A percentile compares a stretch with the other conserved stretches of the same genome.
These are phyloP conservation scores for Fusarium sulawesiense DNA, from an alignment of 2,329 filamentous ascomycete species.

Conservation along the genomic window DNA sequence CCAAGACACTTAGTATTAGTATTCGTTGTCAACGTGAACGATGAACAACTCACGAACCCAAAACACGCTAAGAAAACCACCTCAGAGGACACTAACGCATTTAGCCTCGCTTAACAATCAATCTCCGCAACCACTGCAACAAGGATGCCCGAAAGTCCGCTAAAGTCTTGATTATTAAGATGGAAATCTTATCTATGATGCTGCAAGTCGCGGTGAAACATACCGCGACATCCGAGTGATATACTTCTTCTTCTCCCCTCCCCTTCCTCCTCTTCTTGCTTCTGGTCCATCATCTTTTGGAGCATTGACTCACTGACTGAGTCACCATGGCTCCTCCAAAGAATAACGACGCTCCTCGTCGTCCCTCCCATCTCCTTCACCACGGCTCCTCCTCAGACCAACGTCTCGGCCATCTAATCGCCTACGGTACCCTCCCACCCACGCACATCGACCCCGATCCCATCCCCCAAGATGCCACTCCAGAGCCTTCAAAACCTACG, in stretches of 20 bases:
- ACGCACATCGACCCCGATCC: neutral
- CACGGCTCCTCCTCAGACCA: conserved; percentile 1
- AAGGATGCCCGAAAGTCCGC: neutral
- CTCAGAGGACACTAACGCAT: neutral
- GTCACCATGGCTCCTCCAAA: neutral
- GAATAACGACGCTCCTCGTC: neutral
- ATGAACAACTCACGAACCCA: neutral
- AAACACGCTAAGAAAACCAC: neutral
- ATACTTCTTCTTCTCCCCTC: neutral
- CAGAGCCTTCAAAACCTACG: conserved; percentile 31
- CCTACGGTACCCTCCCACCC: neutral
- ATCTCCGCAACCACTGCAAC: conserved; percentile 19
- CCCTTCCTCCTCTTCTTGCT: neutral
- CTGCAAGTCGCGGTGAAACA: neutral
- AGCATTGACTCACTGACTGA: too few species aligned
- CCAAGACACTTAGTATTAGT: neutral
- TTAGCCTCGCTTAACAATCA: conserved; percentile 8
- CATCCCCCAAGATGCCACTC: neutral
- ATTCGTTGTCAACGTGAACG: neutral
- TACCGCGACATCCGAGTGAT: neutral
- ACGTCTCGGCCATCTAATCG: conserved; percentile 8
- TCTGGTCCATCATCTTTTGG: neutral
- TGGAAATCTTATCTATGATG: neutral
- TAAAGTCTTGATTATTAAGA: neutral
- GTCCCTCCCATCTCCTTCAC: neutral